These are phyloP conservation scores for Closterium sp. DNA, from an alignment of 139 green algal genomes.

Conservation along the genomic window DNA sequence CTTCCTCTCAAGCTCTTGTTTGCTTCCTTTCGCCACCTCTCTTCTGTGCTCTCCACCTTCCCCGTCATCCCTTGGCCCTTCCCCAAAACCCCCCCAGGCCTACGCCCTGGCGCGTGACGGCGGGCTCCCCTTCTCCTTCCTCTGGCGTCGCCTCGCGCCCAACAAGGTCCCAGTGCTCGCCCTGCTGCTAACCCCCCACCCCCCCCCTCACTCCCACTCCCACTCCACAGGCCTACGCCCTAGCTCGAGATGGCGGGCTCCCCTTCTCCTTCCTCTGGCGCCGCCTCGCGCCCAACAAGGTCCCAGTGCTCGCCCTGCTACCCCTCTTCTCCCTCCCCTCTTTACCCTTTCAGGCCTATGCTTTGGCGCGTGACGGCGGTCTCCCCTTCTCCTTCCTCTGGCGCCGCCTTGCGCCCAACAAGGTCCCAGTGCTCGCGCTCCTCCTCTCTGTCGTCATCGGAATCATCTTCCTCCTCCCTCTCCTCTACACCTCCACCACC, in stretches of 20 bases:
- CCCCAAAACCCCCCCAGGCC: not conserved
- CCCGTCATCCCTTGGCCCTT: too few species aligned
- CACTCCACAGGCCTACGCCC: not conserved
- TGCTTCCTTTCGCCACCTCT: not conserved
- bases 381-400: slow-evolving; percentile 10
- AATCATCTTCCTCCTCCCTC: not conserved
- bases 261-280: not conserved
- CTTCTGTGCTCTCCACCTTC: not conserved
- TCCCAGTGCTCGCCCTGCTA: too few species aligned
- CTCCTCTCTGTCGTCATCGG: slow-evolving; percentile 1
- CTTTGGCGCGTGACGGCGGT: not conserved
- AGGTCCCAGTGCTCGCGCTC: slow-evolving; percentile 8
- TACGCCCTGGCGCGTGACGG: slow-evolving; percentile 3
- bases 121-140: slow-evolving; percentile 1
- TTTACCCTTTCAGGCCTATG: not conserved
- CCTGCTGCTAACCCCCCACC: not conserved
- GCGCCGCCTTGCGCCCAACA: not conserved
- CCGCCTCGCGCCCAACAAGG: too few species aligned
- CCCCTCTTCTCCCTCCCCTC: not conserved
- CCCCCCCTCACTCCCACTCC: too few species aligned
- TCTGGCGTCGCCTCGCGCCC: not conserved
- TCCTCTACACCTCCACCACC: not conserved
- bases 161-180: not conserved
- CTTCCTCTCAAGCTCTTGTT: not conserved
- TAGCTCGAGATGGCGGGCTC: not conserved